phyloP scores from a whole-genome alignment of 148 eudicot genomes.

The Suaeda aralocaspica region DNA sequence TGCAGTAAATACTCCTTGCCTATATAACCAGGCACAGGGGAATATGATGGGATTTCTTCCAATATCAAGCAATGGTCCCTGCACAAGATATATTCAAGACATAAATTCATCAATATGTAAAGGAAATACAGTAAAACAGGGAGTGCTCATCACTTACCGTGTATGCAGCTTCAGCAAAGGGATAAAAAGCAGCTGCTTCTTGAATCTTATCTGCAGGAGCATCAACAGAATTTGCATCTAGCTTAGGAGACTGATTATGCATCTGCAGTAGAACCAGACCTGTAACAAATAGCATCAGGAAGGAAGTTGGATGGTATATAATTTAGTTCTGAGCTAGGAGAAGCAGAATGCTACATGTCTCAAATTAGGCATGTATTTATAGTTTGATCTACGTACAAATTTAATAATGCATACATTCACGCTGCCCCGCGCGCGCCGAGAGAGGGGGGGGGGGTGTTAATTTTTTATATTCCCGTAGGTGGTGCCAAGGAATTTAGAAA shows the following conservation, averaged over 20 bases:
- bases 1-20: slow-evolving; percentile 69
- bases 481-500: no score
- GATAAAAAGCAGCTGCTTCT: slow-evolving; percentile 52
- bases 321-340: neutral
- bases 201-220: slow-evolving; percentile 52
- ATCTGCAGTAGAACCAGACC: slow-evolving; percentile 64
- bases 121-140: slow-evolving; percentile 2
- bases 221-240: slow-evolving; percentile 37
- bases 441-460: no score
- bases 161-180: slow-evolving; percentile 83
- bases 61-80: slow-evolving; percentile 82
- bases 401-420: no score
- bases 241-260: slow-evolving; percentile 35
- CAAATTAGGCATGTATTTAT: neutral
- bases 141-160: slow-evolving; percentile 38
- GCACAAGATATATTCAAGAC: slow-evolving; percentile 19
- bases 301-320: neutral
- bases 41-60: slow-evolving; percentile 71
- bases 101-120: slow-evolving; percentile 4
- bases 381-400: neutral
- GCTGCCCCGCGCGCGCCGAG: no score
- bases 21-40: slow-evolving; percentile 75
- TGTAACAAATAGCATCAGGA: slow-evolving; percentile 15
- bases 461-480: no score
- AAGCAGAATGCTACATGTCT: neutral